Conservation (phyloP, 306 rosid species). For the Cucumis hystrix region DNA sequence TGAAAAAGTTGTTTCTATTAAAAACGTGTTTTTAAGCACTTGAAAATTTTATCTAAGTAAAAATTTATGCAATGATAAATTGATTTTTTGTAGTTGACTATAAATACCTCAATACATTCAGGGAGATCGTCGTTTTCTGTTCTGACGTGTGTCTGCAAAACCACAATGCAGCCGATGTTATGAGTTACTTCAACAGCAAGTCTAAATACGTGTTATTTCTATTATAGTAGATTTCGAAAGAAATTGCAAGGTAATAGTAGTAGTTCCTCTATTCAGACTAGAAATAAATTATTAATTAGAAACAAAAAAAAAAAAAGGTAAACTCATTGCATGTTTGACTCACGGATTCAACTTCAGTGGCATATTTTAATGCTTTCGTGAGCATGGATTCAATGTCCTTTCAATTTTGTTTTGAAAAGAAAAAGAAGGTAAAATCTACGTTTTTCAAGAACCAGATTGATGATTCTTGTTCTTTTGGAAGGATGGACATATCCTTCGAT, state of each 20-base stretch:
- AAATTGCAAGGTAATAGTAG: not conserved
- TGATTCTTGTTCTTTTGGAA: not conserved
- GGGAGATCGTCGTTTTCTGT: conserved; percentile 54
- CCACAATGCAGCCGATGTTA: conserved; percentile 10
- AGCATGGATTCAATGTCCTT: not conserved
- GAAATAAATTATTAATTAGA: too few species aligned
- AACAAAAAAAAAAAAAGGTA: too few species aligned
- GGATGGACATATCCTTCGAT: not conserved
- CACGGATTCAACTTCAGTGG: too few species aligned
- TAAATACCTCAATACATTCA: conserved; percentile 67
- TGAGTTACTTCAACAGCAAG: not conserved
- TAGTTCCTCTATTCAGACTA: not conserved
- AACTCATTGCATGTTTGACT: too few species aligned
- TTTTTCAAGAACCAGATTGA: not conserved
- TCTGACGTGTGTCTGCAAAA: conserved; percentile 83
- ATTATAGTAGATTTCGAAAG: not conserved
- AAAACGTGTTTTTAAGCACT: too few species aligned
- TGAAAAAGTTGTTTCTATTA: too few species aligned
- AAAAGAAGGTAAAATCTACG: not conserved
- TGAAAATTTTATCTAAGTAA: too few species aligned
- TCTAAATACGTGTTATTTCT: too few species aligned
- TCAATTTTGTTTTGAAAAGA: not conserved
- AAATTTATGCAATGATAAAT: not conserved
- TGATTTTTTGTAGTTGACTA: not conserved
- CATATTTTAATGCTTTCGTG: too few species aligned